Evolutionary conservation across 2,329 filamentous ascomycete species (phyloP).

Genomic region (Epicoccum sorghinum): DNA sequence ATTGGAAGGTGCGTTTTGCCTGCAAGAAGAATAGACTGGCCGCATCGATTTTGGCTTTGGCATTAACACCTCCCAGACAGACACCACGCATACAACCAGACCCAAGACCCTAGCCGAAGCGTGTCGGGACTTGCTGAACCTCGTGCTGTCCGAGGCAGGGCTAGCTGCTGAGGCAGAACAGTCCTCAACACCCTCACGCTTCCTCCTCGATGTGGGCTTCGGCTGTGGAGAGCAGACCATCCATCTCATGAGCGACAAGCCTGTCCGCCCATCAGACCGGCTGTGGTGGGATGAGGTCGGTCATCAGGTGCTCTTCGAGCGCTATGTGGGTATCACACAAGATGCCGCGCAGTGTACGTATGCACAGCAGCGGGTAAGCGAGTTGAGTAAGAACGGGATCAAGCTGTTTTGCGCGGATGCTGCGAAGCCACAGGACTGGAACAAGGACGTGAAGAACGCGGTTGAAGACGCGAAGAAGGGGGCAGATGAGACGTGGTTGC

Average conservation of each 20-base stretch:
- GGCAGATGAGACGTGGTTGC: constrained; percentile 54
- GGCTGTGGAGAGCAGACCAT: constrained; percentile 65
- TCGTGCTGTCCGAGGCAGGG: constrained; percentile 55
- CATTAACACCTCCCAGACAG: background rate
- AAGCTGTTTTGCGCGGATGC: constrained; percentile 59
- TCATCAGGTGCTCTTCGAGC: constrained; percentile 16
- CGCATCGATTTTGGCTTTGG: too few relatives aligned
- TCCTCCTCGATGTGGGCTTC: constrained; percentile 61
- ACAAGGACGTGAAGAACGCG: constrained; percentile 25
- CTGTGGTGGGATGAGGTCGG: constrained; percentile 23
- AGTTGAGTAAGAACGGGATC: constrained; percentile 25
- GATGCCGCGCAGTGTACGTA: constrained; percentile 54
- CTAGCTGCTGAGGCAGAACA: too few relatives aligned
- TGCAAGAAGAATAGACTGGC: too few relatives aligned
- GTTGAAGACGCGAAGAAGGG: constrained; percentile 5
- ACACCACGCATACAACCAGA: background rate
- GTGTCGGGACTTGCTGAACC: constrained; percentile 56
- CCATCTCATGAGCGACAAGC: constrained; percentile 45
- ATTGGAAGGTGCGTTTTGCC: constrained; percentile 56
- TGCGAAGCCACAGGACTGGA: constrained; percentile 55
- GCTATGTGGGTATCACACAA: constrained; percentile 62
- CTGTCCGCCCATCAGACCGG: constrained; percentile 20
- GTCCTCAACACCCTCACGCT: background rate
- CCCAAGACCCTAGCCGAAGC: constrained; percentile 51
- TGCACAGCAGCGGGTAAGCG: constrained; percentile 27